These are phyloP conservation scores for Kwoniella shandongensis DNA, from an alignment of 768 basidiomycete species.

Conservation along the genomic window DNA sequence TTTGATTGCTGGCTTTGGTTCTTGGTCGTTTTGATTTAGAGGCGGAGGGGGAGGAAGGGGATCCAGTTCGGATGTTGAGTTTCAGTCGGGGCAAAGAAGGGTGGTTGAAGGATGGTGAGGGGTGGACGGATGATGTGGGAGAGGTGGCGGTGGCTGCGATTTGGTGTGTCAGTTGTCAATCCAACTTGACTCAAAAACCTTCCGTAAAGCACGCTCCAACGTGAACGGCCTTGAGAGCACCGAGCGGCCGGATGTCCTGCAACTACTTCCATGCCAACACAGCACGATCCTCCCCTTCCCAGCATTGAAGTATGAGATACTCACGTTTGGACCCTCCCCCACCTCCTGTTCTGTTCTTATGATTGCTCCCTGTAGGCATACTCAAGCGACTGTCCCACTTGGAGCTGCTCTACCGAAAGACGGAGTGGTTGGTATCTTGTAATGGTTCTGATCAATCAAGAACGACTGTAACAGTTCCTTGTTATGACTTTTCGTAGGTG, in stretches of 20 bases:
- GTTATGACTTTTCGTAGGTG: too few relatives aligned
- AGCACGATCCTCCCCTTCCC: too few relatives aligned
- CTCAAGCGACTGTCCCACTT: slow-evolving; percentile 14
- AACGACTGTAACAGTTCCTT: slow-evolving; percentile 6
- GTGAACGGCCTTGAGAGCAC: slow-evolving; percentile 4
- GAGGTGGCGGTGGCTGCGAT: slow-evolving; percentile 1
- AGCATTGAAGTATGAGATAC: background rate
- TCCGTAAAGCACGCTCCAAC: slow-evolving; percentile 9
- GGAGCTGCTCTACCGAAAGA: too few relatives aligned
- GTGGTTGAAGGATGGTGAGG: slow-evolving; percentile 1
- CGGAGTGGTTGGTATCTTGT: slow-evolving; percentile 19
- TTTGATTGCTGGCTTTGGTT: slow-evolving; percentile 5
- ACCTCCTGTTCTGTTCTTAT: slow-evolving; percentile 6
- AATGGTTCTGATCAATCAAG: slow-evolving; percentile 19
- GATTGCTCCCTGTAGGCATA: background rate
- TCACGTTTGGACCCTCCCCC: slow-evolving; percentile 18
- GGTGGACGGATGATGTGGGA: slow-evolving; percentile 17
- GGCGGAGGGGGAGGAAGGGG: slow-evolving; percentile 16
- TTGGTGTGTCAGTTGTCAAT: slow-evolving; percentile 1
- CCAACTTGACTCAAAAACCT: background rate
- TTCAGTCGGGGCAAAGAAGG: slow-evolving; percentile 27
- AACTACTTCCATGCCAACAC: background rate
- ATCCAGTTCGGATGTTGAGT: slow-evolving; percentile 22
- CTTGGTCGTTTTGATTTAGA: slow-evolving; percentile 4
- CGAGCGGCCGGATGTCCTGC: background rate